These are phyloP conservation scores for Fusarium begoniae DNA, from an alignment of 2,329 filamentous ascomycete species.

Conservation along the genomic window DNA sequence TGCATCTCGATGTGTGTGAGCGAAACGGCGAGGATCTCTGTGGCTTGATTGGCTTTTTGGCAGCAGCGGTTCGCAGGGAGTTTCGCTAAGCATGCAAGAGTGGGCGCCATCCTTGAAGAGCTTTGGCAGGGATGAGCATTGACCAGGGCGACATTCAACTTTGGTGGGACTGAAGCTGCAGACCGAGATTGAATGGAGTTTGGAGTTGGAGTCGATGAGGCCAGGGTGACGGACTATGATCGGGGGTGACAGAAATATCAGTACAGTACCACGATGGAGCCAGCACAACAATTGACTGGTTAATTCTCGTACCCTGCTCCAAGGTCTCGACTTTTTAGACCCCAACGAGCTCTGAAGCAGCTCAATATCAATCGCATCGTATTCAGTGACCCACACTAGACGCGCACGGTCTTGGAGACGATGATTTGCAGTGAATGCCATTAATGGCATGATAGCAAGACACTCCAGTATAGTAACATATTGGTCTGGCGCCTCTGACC, in stretches of 20 bases:
- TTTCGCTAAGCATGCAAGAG: conserved; percentile 20
- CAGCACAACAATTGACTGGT: neutral
- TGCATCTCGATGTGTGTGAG: conserved; percentile 21
- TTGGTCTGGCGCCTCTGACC: neutral
- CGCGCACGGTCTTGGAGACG: neutral
- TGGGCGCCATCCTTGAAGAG: neutral
- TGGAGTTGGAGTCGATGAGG: conserved; percentile 3
- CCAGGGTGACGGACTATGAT: neutral
- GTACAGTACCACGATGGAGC: fast-evolving
- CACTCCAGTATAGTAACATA: neutral
- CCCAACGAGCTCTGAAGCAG: neutral
- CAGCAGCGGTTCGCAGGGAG: conserved; percentile 7
- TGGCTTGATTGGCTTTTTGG: conserved; percentile 19
- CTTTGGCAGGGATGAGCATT: conserved; percentile 2
- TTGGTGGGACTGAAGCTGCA: conserved; percentile 20
- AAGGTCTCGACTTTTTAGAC: neutral
- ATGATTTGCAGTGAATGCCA: conserved; percentile 1
- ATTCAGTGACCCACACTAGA: neutral
- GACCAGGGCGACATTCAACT: conserved; percentile 11
- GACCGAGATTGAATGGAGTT: conserved; percentile 36
- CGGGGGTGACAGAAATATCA: fast-evolving
- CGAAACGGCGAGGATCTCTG: conserved; percentile 23
- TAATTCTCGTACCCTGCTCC: neutral
- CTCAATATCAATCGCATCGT: conserved; percentile 11
- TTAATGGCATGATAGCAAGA: neutral